phyloP scores from a whole-genome alignment of 2,329 filamentous ascomycete genomes.

The Cryphonectria parasitica region DNA sequence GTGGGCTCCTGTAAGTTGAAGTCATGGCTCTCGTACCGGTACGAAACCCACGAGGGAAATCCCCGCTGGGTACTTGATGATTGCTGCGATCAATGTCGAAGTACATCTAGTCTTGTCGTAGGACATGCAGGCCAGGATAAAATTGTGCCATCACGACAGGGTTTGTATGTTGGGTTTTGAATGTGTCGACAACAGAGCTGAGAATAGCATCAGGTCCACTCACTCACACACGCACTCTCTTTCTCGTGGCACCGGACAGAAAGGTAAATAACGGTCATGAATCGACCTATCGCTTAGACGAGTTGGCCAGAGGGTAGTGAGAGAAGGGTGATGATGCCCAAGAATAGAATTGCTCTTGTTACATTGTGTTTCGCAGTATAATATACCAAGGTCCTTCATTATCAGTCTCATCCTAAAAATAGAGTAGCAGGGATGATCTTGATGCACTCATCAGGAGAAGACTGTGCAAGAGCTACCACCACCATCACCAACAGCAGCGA shows the following conservation, averaged over 20 bases:
- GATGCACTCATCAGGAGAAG: neutral
- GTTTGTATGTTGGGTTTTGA: no score
- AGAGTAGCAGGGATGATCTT: slow-evolving; percentile 5
- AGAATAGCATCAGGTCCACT: slow-evolving; percentile 8
- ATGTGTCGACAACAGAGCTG: neutral
- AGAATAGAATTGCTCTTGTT: slow-evolving; percentile 4
- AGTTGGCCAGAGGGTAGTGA: neutral
- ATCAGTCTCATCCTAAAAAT: slow-evolving; percentile 2
- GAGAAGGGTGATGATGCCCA: neutral
- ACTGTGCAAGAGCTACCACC: neutral
- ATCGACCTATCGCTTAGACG: neutral
- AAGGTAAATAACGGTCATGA: neutral
- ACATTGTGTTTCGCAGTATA: neutral
- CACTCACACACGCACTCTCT: neutral
- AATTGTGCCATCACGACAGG: neutral
- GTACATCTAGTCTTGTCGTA: neutral
- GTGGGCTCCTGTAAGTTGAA: neutral
- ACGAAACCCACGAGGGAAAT: slow-evolving; percentile 5
- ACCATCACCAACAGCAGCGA: neutral
- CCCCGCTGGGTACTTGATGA: neutral
- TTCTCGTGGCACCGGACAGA: neutral
- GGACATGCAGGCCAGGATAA: neutral
- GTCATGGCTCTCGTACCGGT: slow-evolving; percentile 18
- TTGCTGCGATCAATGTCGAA: neutral
- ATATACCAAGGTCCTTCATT: neutral